These are phyloP conservation scores for Sclerotinia spermophila DNA, from an alignment of 2,329 filamentous ascomycete genomes.

Conservation along the genomic window DNA sequence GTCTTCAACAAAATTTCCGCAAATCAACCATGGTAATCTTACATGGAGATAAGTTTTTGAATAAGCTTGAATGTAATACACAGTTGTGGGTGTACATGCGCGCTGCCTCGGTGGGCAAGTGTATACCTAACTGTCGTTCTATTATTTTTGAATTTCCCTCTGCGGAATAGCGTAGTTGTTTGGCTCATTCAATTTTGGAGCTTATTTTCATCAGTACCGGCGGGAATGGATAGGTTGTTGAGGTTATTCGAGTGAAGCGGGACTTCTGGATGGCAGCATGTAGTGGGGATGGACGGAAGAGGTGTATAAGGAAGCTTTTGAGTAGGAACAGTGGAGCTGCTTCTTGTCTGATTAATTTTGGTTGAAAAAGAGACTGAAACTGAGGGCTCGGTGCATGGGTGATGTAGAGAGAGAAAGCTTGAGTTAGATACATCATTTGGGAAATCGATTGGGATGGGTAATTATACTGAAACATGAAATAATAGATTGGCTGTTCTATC, in stretches of 20 bases:
- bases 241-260: background rate
- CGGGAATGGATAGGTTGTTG: background rate
- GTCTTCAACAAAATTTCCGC: no score
- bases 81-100: rapidly evolving
- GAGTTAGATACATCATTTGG: background rate
- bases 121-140: background rate
- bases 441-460: background rate
- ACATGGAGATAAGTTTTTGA: no score
- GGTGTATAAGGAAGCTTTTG: background rate
- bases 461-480: background rate
- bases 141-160: background rate
- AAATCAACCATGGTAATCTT: background rate
- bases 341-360: background rate
- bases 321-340: background rate
- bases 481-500: background rate
- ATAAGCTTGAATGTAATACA: background rate
- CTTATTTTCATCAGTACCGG: background rate
- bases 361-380: background rate
- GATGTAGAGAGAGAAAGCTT: background rate
- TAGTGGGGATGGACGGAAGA: background rate
- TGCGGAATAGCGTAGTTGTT: no score
- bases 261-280: background rate
- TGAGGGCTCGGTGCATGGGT: background rate
- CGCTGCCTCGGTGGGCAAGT: background rate
- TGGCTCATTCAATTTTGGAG: no score